Percentiles rank a stretch among this genome's conserved stretches.
Conservation (phyloP, 371 early-diverging fungal genomes). For the Mucor mucedo region DNA sequence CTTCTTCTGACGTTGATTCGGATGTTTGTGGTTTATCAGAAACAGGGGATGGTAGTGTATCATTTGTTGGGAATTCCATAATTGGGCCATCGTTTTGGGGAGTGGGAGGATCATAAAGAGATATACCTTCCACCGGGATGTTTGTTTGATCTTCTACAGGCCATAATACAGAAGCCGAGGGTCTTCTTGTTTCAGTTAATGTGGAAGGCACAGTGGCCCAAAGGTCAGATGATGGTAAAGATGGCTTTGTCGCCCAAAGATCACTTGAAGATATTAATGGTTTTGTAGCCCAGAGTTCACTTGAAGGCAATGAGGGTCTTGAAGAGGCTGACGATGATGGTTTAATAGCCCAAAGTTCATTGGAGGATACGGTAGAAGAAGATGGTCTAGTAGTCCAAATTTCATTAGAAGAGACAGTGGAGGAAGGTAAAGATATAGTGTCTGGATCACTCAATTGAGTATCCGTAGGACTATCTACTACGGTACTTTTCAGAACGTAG, state of each 20-base stretch:
- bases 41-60: conserved; percentile 22
- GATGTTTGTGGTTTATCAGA: conserved; percentile 8
- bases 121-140: conserved; percentile 17
- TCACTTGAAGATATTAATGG: not conserved
- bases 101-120: conserved; percentile 30
- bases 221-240: not conserved
- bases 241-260: not conserved
- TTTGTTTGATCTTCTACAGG: conserved; percentile 11
- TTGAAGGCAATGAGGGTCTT: not conserved
- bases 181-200: not conserved
- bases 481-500: conserved; percentile 8
- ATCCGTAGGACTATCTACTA: conserved; percentile 13
- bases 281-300: conserved; percentile 14
- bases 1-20: conserved; percentile 4
- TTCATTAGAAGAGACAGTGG: not conserved
- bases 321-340: not conserved
- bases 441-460: conserved; percentile 28
- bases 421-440: conserved; percentile 7
- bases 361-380: no score
- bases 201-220: conserved; percentile 8
- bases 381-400: not conserved
- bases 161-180: not conserved
- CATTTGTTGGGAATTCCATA: not conserved
- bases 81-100: conserved; percentile 7
- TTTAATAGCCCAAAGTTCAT: no score